Base-by-base conservation (phyloP, 352 stramenopile genomes). In the Pythium phragmiticola region DNA sequence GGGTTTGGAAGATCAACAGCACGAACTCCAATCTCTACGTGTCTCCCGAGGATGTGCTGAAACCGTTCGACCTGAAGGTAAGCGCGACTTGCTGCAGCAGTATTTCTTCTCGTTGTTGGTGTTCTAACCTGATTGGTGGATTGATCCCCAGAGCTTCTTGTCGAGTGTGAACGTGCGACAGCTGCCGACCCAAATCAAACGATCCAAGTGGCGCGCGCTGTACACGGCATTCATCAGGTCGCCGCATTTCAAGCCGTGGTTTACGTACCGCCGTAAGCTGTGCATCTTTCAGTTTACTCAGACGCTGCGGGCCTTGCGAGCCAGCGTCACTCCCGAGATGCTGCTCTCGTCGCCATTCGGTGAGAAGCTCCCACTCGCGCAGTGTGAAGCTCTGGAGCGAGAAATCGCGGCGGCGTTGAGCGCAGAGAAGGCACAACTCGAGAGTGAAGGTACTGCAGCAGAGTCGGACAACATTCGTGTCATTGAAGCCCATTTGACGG, bases 221-320 rank as follows among this genome's bases (percentile, higher is more conserved):
- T 94, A 94, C 69, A 85, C 72, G 7, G 77, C 72, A 6, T 94
- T 94, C 54, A 73, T 92, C 19, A 72, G 70, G 3, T 89, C 81
- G 3, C 78, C 81, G 21, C 83, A 94, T 43, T 94, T 94, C 47
- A 61, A 82, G 43, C 81, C 85, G 14, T 94, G 85, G 85, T 94
- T 94, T 54, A 69, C 57, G 34, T 90, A 83, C 48, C 83, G 80
- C 14, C 79, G 85, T 12, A 70, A 83, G 43, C 74, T 80, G 16
- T 94, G 85, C 64, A 77, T 91, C 60, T 63, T 76, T 41, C 78
- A 90, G 50, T 92, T 94, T 55, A 72, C 74, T 4, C 66, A 76
- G 11, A 86, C 84, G 19, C 66, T 94, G 36, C 78, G 75, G 9
- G 69, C 72, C 0, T 49, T 94, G 50, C 83, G 83, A 13, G 66